Percentiles rank a stretch among this genome's conserved stretches.
Evolutionary conservation across 139 green algal species (phyloP).

Genomic region (Desmodesmus armatus): DNA sequence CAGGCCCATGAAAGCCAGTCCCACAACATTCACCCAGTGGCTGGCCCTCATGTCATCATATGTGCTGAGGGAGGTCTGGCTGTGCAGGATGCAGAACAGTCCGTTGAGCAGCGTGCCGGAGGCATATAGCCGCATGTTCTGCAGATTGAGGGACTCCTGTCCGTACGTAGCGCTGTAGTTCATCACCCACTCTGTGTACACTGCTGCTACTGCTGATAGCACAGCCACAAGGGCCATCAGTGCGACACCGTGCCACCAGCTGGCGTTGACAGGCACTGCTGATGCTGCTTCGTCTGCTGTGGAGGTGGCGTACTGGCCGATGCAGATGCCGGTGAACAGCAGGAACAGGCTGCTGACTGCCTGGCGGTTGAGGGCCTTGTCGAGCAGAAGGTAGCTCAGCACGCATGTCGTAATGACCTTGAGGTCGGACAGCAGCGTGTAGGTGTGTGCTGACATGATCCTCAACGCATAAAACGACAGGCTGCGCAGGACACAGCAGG

Average conservation of each 20-base stretch:
- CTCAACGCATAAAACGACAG: neutral
- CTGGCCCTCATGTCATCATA: neutral
- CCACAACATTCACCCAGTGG: neutral
- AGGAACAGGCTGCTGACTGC: neutral
- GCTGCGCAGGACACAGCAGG: no score
- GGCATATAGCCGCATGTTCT: neutral
- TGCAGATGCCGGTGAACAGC: neutral
- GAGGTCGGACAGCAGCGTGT: neutral
- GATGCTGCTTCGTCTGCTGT: neutral
- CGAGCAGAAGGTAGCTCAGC: neutral
- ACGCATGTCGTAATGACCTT: neutral
- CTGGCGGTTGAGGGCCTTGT: neutral
- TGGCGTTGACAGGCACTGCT: neutral
- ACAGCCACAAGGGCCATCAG: neutral
- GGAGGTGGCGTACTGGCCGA: neutral
- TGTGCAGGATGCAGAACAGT: neutral
- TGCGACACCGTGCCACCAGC: neutral
- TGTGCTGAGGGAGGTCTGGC: neutral
- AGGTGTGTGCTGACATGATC: neutral
- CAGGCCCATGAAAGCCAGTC: neutral
- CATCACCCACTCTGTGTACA: neutral
- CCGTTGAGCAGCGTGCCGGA: neutral
- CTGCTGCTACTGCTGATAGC: neutral
- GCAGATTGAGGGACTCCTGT: conserved; percentile 3
- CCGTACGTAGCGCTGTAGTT: conserved; percentile 4